Conservation (phyloP, 257 asterid species). For the Scutellaria minor region DNA sequence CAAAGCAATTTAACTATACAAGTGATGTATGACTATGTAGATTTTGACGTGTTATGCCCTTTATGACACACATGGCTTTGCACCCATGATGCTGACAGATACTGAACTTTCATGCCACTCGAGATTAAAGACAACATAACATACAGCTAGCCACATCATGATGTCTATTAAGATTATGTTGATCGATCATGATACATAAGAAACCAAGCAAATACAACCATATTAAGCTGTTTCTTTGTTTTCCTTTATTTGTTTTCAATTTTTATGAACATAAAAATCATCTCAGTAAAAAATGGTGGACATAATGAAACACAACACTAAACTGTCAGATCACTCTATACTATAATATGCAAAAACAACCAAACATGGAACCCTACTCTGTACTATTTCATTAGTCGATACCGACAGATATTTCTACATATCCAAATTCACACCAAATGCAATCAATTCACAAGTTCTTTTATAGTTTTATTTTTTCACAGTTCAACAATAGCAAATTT, state of each 20-base stretch:
- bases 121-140: conserved; percentile 20
- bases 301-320: background rate
- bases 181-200: conserved; percentile 12
- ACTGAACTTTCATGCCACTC: conserved; percentile 10
- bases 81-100: background rate
- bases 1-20: conserved; percentile 6
- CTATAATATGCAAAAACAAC: conserved; percentile 1
- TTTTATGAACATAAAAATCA: background rate
- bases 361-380: background rate
- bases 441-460: background rate
- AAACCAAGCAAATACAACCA: background rate
- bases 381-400: background rate
- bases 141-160: background rate
- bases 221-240: background rate
- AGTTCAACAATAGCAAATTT: background rate
- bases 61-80: conserved; percentile 20
- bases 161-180: background rate
- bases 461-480: background rate
- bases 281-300: background rate
- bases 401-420: background rate
- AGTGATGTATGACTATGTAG: background rate
- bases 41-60: background rate
- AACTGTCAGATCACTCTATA: conserved; percentile 11
- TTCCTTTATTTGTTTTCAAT: background rate
- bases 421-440: background rate